These are phyloP conservation scores for Globisporangium rhizosaccharum DNA, from an alignment of 352 stramenopile species.

Conservation along the genomic window DNA sequence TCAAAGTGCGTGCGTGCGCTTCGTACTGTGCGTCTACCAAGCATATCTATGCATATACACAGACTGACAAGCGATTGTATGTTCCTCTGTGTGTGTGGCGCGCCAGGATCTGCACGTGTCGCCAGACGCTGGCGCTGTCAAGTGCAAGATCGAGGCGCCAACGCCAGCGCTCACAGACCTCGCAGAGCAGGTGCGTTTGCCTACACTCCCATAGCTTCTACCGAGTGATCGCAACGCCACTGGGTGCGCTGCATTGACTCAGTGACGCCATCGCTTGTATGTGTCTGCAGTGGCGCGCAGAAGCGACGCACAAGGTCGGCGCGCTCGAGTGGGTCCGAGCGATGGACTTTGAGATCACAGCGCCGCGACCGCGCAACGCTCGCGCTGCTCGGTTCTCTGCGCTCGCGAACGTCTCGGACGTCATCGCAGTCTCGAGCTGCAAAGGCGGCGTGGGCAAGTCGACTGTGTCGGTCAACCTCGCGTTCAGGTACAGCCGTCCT, in stretches of 20 bases:
- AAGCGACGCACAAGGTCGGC: constrained; percentile 43
- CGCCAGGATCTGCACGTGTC: constrained; percentile 47
- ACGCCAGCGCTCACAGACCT: constrained; percentile 67
- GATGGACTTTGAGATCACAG: constrained; percentile 64
- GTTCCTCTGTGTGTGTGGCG: background rate
- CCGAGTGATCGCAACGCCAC: background rate
- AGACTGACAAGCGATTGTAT: no score
- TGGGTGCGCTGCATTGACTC: background rate
- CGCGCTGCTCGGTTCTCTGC: constrained; percentile 70
- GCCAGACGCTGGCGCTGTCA: constrained; percentile 37
- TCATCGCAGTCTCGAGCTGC: constrained; percentile 90
- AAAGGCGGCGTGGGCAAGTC: constrained; percentile 99
- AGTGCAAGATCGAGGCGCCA: constrained; percentile 68
- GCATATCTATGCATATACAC: background rate
- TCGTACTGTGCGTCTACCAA: no score
- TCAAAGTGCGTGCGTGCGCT: constrained; percentile 45
- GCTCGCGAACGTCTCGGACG: constrained; percentile 77
- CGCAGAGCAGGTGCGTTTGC: constrained; percentile 44
- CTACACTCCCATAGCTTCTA: background rate
- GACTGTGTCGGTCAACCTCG: constrained; percentile 98
- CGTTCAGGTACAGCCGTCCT: constrained; percentile 68
- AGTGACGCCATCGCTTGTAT: background rate
- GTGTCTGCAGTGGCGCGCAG: constrained; percentile 54
- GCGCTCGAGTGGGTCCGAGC: constrained; percentile 68
- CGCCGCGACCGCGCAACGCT: constrained; percentile 53